phyloP scores from a whole-genome alignment of 1,139 yeast genomes.

The Eremothecium gossypii region DNA sequence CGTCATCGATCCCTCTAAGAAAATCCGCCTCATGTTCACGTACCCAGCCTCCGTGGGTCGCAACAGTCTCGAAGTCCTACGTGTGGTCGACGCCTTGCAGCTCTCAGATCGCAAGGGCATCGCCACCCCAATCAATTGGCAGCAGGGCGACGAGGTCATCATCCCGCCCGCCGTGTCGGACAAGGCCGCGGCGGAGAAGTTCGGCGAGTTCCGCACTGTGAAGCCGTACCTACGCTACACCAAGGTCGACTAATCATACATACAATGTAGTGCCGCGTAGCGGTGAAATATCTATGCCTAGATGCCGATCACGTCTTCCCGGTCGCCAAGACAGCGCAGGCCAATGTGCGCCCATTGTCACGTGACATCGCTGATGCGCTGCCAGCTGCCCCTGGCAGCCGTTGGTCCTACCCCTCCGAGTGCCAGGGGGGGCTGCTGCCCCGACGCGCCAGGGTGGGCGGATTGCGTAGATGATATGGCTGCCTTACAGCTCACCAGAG shows the following conservation, averaged over 20 bases:
- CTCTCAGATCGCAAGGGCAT: constrained; percentile 68
- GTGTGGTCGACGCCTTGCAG: constrained; percentile 82
- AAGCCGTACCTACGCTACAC: constrained; percentile 77
- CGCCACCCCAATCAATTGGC: constrained; percentile 64
- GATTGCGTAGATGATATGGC: too few relatives aligned
- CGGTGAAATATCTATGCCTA: too few relatives aligned
- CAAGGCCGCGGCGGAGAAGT: constrained; percentile 72
- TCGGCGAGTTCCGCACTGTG: constrained; percentile 70
- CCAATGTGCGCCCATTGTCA: too few relatives aligned
- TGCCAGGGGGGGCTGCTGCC: too few relatives aligned
- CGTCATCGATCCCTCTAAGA: constrained; percentile 79
- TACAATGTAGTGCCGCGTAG: background rate
- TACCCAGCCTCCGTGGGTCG: constrained; percentile 92
- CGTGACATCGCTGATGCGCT: too few relatives aligned
- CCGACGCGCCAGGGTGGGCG: too few relatives aligned
- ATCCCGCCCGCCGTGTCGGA: constrained; percentile 77
- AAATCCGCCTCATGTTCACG: constrained; percentile 69
- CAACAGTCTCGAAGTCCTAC: constrained; percentile 77
- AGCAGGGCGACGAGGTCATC: constrained; percentile 75
- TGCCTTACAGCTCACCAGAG: too few relatives aligned
- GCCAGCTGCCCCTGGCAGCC: too few relatives aligned
- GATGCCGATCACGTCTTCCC: too few relatives aligned
- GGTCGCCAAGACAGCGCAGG: too few relatives aligned
- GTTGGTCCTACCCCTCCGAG: too few relatives aligned
- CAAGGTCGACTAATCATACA: constrained; percentile 19